These are phyloP conservation scores for Sherardia arvensis DNA, from an alignment of 257 asterid genomes.

Conservation along the genomic window DNA sequence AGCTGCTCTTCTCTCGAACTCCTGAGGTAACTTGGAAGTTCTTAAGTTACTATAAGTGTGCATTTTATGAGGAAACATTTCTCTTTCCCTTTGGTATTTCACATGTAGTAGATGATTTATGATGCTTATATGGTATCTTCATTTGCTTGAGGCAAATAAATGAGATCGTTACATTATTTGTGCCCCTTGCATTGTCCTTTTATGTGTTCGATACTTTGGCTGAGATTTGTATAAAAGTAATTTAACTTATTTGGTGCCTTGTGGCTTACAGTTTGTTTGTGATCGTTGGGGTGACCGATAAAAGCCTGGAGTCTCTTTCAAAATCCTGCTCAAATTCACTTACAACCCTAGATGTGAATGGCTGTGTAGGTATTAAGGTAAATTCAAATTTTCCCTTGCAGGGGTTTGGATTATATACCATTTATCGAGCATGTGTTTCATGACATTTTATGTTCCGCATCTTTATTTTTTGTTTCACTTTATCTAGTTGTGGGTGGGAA, in stretches of 20 bases:
- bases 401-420: neutral
- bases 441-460: neutral
- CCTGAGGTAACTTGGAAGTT: slow-evolving; percentile 40
- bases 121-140: neutral
- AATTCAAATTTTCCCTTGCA: neutral
- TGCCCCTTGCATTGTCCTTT: neutral
- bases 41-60: neutral
- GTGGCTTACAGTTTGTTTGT: slow-evolving; percentile 75
- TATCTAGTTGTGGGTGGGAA: neutral
- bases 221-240: neutral
- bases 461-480: neutral
- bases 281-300: slow-evolving; percentile 84
- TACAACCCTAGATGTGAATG: slow-evolving; percentile 89
- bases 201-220: neutral
- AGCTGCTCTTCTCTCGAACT: slow-evolving; percentile 72
- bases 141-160: neutral
- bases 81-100: neutral
- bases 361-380: slow-evolving; percentile 83
- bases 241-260: neutral
- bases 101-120: neutral
- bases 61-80: neutral
- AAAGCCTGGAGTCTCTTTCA: slow-evolving; percentile 69
- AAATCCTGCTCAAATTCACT: slow-evolving; percentile 47
- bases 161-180: neutral
- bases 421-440: neutral